phyloP scores from a whole-genome alignment of 495 filamentous ascomycete genomes.

The Chaetomium cochliodes region DNA sequence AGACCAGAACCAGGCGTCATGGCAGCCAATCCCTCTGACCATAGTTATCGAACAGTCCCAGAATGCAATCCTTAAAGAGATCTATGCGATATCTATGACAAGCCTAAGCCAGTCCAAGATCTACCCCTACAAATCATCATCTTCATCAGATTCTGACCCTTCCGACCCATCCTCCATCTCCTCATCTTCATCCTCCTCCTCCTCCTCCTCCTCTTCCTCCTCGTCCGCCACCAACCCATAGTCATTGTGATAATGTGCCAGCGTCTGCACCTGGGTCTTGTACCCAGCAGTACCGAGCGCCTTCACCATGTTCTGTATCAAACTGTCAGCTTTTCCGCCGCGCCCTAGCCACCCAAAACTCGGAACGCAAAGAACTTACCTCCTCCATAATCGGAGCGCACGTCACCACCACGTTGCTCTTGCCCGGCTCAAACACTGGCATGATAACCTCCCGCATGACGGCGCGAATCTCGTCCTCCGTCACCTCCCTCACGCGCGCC shows the following conservation, averaged over 20 bases:
- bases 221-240: conserved; percentile 79
- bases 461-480: conserved; percentile 70
- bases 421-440: conserved; percentile 72
- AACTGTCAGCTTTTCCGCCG: conserved; percentile 21
- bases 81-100: background rate
- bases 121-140: background rate
- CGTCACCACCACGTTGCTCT: conserved; percentile 81
- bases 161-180: conserved; percentile 10
- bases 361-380: conserved; percentile 52
- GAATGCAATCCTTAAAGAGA: background rate
- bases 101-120: background rate
- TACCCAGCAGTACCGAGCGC: conserved; percentile 74
- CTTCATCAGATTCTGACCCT: background rate
- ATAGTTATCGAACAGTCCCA: background rate
- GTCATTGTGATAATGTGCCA: conserved; percentile 83
- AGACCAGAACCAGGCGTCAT: too few relatives aligned
- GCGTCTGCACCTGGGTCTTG: conserved; percentile 67
- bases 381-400: conserved; percentile 82
- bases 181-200: conserved; percentile 61
- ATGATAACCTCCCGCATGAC: conserved; percentile 73
- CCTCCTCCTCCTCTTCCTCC: conserved; percentile 64
- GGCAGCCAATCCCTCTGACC: too few relatives aligned
- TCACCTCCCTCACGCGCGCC: conserved; percentile 70
- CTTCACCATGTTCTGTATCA: conserved; percentile 61
- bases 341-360: background rate